A percentile compares a stretch with the other conserved stretches of the same genome.
phyloP scores from a whole-genome alignment of 1,284 basidiomycete species.

The Moesziomyces sp. region DNA sequence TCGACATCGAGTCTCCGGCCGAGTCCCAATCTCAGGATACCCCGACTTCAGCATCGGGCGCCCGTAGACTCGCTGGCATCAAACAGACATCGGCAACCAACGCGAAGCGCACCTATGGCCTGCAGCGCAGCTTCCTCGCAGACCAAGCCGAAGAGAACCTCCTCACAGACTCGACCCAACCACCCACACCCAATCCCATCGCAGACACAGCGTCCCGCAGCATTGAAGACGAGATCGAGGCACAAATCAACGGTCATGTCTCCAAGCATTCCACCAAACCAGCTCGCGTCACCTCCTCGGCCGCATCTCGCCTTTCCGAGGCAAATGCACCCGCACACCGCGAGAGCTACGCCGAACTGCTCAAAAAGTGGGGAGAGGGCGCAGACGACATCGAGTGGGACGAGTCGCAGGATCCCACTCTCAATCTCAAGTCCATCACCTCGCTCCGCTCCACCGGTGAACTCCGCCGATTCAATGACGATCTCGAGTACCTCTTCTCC shows the following conservation, averaged over 20 bases:
- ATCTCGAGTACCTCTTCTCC: conserved; percentile 50
- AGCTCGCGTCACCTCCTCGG: neutral
- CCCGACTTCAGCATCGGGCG: conserved; percentile 4
- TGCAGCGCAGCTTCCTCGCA: conserved; percentile 47
- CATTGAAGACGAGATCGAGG: conserved; percentile 48
- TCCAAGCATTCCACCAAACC: neutral
- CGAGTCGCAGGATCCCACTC: conserved; percentile 48
- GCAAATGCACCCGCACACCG: conserved; percentile 10
- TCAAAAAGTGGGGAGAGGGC: conserved; percentile 48
- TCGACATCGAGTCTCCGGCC: conserved; percentile 11
- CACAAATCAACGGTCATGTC: conserved; percentile 16
- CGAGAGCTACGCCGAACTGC: conserved; percentile 52
- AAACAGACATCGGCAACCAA: conserved; percentile 38
- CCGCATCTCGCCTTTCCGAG: conserved; percentile 1
- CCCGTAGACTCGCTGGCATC: conserved; percentile 40
- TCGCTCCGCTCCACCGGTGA: conserved; percentile 44
- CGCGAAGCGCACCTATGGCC: conserved; percentile 45
- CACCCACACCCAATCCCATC: neutral
- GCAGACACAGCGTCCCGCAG: conserved; percentile 9
- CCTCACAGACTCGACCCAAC: conserved; percentile 6
- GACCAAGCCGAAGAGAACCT: conserved; percentile 42
- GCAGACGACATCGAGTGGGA: conserved; percentile 53
- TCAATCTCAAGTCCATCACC: conserved; percentile 51
- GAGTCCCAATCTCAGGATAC: conserved; percentile 32
- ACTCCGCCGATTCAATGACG: conserved; percentile 49